Evolutionary conservation across 1,139 yeast genomes (phyloP), one percentile per base, ranked within the genome.

Genomic region (Hyphopichia wangnamkhiaoensis): DNA sequence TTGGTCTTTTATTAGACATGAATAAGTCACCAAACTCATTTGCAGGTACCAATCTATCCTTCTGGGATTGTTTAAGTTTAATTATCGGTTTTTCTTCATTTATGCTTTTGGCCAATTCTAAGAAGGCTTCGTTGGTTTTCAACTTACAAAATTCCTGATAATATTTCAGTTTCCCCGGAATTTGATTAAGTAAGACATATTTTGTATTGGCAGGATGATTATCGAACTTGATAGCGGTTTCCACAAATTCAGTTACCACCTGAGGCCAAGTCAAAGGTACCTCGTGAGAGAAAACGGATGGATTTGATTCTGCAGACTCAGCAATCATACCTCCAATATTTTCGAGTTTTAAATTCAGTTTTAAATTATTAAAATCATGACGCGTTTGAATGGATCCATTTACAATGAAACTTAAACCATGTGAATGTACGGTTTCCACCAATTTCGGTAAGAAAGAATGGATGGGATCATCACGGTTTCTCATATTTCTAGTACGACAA

Each of bases 241-340:
- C 59, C 26, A 82, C 56, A 47, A 78, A 86, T 47, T 87, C 85
- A 33, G 66, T 68, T 10, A 79, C 73, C 4, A 79, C 66, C 19
- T 65, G 57, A 25, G 65, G 68, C 84, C 93, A 86, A 0, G 78
- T 69, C 34, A 72, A 54, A 1, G 86, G 80, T 0, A 53, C 50
- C 9, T 57, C 57, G 8, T 46, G 37, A 13, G 62, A 58, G 58
- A 93, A 93, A 35, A 89, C 84, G 1, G 95, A 75, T 6, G 96
- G 93, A 55, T 93, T 91, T 8, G 76, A 58, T 60, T 93, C 98
- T 0, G 97, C 98, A 24, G 82, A 80, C 37, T 90, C 86, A 1
- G 97, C 98, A 49, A 91, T 82, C 98, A 93, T 93, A 6, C 89
- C 93, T 2, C 98, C 96, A 12, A 84, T 49, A 10, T 56, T 61